A percentile compares a stretch with the other conserved stretches of the same genome.
These are phyloP conservation scores for Shiraia bambusicola DNA, from an alignment of 2,329 filamentous ascomycete genomes.

Conservation along the genomic window DNA sequence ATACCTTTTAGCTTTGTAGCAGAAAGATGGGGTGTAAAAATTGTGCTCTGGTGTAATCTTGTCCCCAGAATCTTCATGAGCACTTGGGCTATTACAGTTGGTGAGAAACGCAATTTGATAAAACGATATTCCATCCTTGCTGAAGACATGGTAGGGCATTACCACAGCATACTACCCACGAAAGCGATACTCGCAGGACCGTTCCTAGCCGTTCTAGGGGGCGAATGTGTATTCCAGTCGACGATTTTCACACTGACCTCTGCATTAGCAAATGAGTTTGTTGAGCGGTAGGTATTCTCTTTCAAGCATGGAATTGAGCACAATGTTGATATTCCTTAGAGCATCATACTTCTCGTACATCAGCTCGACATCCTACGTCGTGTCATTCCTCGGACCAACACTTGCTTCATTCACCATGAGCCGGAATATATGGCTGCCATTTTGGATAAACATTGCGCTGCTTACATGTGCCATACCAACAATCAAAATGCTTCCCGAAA, in stretches of 20 bases:
- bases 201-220: slow-evolving; percentile 35
- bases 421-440: slow-evolving; percentile 39
- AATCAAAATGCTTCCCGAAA: slow-evolving; percentile 22
- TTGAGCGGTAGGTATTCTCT: slow-evolving; percentile 26
- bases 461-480: slow-evolving; percentile 30
- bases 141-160: slow-evolving; percentile 24
- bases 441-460: slow-evolving; percentile 36
- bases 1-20: slow-evolving; percentile 41
- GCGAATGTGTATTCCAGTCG: slow-evolving; percentile 42
- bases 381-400: slow-evolving; percentile 39
- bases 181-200: slow-evolving; percentile 36
- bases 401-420: slow-evolving; percentile 40
- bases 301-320: neutral
- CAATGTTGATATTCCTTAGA: slow-evolving; percentile 14
- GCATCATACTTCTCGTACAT: slow-evolving; percentile 42
- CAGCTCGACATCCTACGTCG: slow-evolving; percentile 38
- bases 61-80: slow-evolving; percentile 33
- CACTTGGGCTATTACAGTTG: slow-evolving; percentile 34
- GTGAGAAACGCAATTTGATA: slow-evolving; percentile 20
- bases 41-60: slow-evolving; percentile 38
- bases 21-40: slow-evolving; percentile 29
- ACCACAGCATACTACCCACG: slow-evolving; percentile 27
- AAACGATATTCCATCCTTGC: neutral
- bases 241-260: slow-evolving; percentile 40
- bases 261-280: slow-evolving; percentile 33